A percentile compares a stretch with the other conserved stretches of the same genome.
Evolutionary conservation across 1,284 basidiomycete species (phyloP).

Genomic region (Agroathelia rolfsii): DNA sequence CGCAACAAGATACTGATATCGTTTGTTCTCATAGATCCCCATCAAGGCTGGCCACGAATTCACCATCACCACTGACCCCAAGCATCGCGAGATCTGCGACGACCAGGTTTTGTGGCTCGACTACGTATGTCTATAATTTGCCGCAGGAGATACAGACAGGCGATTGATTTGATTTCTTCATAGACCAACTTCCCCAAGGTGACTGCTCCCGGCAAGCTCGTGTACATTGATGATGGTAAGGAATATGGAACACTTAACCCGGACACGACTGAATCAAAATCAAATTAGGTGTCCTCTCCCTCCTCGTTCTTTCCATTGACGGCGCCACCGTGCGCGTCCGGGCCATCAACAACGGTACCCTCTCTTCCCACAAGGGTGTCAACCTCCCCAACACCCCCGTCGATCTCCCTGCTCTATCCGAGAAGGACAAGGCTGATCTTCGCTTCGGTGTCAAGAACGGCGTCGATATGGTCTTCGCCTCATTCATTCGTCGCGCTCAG

Average conservation of each 20-base stretch:
- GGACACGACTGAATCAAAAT: slow-evolving; percentile 4
- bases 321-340: slow-evolving; percentile 78
- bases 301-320: slow-evolving; percentile 85
- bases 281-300: slow-evolving; percentile 73
- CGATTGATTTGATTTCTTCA: slow-evolving; percentile 2
- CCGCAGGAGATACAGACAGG: not conserved
- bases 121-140: slow-evolving; percentile 51
- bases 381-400: slow-evolving; percentile 98
- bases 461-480: slow-evolving; percentile 98
- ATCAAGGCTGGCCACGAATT: slow-evolving; percentile 94
- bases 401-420: slow-evolving; percentile 94
- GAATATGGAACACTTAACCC: not conserved
- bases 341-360: slow-evolving; percentile 85
- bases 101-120: slow-evolving; percentile 85
- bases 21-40: slow-evolving; percentile 43
- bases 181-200: slow-evolving; percentile 91
- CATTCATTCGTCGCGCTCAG: slow-evolving; percentile 89
- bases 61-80: slow-evolving; percentile 78
- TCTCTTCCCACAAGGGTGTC: slow-evolving; percentile 98
- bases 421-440: slow-evolving; percentile 96
- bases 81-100: slow-evolving; percentile 74
- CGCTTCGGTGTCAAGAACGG: slow-evolving; percentile 94
- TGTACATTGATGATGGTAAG: slow-evolving; percentile 93
- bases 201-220: slow-evolving; percentile 89
- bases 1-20: slow-evolving; percentile 7